Evolutionary conservation across 75 land plant genomes (phyloP).

Genomic region (Pinus tabuliformis): DNA sequence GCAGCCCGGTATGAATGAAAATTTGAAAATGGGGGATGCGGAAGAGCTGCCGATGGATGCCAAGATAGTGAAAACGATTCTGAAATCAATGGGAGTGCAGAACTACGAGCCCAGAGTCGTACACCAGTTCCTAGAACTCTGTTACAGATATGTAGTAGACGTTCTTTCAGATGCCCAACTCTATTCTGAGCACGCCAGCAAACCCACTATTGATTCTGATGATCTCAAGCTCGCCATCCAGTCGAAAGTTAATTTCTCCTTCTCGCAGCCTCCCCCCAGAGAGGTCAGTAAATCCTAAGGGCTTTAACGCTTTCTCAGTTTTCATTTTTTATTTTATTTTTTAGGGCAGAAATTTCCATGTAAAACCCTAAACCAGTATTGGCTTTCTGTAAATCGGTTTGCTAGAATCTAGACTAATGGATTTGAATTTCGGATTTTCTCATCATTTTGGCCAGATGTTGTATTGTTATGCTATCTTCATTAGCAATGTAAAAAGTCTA

Average conservation of each 20-base stretch:
- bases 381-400: too few species aligned
- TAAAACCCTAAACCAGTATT: too few species aligned
- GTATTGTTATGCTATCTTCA: too few species aligned
- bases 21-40: constrained; percentile 30
- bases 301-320: too few species aligned
- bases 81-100: constrained; percentile 87
- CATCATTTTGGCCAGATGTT: too few species aligned
- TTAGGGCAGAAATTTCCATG: too few species aligned
- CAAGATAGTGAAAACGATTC: constrained; percentile 65
- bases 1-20: too few species aligned
- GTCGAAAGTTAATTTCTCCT: constrained; percentile 79
- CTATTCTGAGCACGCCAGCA: constrained; percentile 94
- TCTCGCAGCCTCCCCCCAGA: constrained; percentile 94
- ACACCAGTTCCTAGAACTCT: constrained; percentile 87
- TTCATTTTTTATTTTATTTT: too few species aligned
- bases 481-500: too few species aligned
- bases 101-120: constrained; percentile 90
- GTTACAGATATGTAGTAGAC: constrained; percentile 88
- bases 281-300: constrained; percentile 83
- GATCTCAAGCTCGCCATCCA: constrained; percentile 96
- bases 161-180: constrained; percentile 88
- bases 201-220: constrained; percentile 79
- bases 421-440: too few species aligned
- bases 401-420: too few species aligned
- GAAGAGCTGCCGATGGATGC: constrained; percentile 89